Base-by-base conservation (phyloP, 2,329 filamentous ascomycete genomes). In the Hyphodiscus sp. region DNA sequence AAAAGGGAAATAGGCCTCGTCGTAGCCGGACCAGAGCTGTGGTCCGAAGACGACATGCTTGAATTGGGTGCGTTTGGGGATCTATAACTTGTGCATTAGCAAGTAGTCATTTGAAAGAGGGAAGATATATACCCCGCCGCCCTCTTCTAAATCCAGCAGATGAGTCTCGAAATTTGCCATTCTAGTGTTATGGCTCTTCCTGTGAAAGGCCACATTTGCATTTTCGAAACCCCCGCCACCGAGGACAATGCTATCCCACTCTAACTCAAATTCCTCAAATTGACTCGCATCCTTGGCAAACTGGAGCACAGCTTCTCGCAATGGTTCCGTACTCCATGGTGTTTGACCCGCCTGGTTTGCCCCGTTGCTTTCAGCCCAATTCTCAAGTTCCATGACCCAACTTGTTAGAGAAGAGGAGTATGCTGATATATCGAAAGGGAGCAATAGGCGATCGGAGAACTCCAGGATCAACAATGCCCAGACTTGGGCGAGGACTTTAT, bases 11-110 rank as follows among this genome's bases (percentile, higher is more conserved):
- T 81, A 81, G 0, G 80, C 80, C 52, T 80, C 79, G 30, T 86
- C 80, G 60, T 85, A 80, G 41, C 79, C 82, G 33, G 84, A 85
- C 86, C 89, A 91, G 2, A 82, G 74, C 65, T 89, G 82, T 0
- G 94, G 94, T 1, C 88, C 92, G 67, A 91, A 95, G 53, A 99
- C 74, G 65, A 95, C 80, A 70, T 96, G 94, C 70, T 95, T 96
- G 77, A 91, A 99, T 71, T 97, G 94, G 5, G 87, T 88, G 59
- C 92, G 85, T 63, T 89, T 89, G 41, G 89, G 88, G 4, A 95
- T 80, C 87, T 91, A 52, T 49, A 38, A 20, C 1, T 42, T 47
- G 41, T 59, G 52, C 56, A 50, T 60, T 54, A 63, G 52, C 18
- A 13, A 48, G 50, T 19, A 45, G 41, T 15, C 38, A 48, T 45